phyloP scores from a whole-genome alignment of 2,329 filamentous ascomycete species.

The Fusarium coffeatum region DNA sequence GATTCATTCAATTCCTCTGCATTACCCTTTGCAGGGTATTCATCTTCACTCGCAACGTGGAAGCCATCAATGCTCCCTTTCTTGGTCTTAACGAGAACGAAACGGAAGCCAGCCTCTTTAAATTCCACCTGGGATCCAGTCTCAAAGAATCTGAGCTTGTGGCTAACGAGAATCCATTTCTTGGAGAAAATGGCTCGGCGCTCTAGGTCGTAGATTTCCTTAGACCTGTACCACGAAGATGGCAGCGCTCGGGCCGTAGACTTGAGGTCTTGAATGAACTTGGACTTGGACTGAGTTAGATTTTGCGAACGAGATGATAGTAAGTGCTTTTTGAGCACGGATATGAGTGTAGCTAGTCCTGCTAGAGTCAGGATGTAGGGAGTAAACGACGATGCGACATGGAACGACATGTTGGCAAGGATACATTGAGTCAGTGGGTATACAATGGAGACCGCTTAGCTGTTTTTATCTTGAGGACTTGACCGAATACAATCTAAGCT shows the following conservation, averaged over 20 bases:
- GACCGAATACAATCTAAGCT: background rate
- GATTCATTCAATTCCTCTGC: background rate
- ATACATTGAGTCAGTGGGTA: background rate
- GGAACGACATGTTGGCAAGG: background rate
- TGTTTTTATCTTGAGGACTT: background rate
- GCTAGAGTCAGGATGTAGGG: conserved; percentile 18
- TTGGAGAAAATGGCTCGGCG: conserved; percentile 66
- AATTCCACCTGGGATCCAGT: conserved; percentile 66
- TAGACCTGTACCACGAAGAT: conserved; percentile 61
- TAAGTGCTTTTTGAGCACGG: conserved; percentile 48
- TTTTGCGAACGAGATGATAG: conserved; percentile 17
- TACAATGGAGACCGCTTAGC: background rate
- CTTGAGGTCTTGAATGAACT: background rate
- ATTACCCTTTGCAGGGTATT: too few relatives aligned
- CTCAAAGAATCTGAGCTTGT: conserved; percentile 61
- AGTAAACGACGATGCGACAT: background rate
- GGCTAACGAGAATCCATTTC: conserved; percentile 67
- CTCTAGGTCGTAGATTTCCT: conserved; percentile 65
- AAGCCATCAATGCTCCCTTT: conserved; percentile 66
- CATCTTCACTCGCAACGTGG: conserved; percentile 62
- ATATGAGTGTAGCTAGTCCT: conserved; percentile 23
- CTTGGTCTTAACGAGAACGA: conserved; percentile 63
- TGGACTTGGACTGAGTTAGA: too few relatives aligned
- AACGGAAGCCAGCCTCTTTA: conserved; percentile 64
- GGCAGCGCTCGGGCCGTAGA: conserved; percentile 55